Evolutionary conservation across 2,329 filamentous ascomycete species (phyloP), one percentile per base, ranked within the genome.

Genomic region (Ophiostoma himal-ulmi): DNA sequence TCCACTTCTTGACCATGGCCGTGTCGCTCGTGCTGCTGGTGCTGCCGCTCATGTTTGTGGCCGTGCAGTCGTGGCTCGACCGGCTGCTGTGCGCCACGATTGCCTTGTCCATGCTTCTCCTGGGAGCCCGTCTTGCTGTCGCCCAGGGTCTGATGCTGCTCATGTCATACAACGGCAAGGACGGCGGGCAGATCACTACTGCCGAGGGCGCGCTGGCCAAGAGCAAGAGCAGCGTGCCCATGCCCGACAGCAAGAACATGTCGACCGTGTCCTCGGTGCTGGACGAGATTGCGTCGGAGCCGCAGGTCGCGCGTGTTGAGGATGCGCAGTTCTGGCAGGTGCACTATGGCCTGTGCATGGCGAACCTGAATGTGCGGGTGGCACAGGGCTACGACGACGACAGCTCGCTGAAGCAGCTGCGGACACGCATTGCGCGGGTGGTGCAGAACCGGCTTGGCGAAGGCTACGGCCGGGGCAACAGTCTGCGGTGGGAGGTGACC

Each of bases 291-390:
- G 90, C 93, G 78, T 85, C 88, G 1, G 93, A 97, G 75, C 88
- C 91, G 1, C 85, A 86, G 70, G 88, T 98, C 36, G 86, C 86
- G 64, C 85, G 86, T 1, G 88, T 99, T 66, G 92, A 97, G 71
- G 94, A 97, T 76, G 94, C 94, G 1, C 89, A 93, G 77, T 97
- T 99, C 79, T 99, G 95, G 95, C 95, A 99, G 82, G 95, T 97
- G 17, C 95, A 99, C 80, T 97, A 98, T 78, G 94, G 94, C 1
- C 83, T 98, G 57, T 96, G 93, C 77, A 96, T 98, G 91, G 95
- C 95, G 10, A 97, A 96, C 77, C 79, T 99, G 74, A 96, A 93
- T 79, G 80, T 99, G 26, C 86, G 89, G 71, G 86, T 97, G 36
- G 78, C 81, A 5, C 82, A 81, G 73, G 90, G 89, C 5, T 82